Base-by-base conservation (phyloP, 2,329 filamentous ascomycete species). In the Neophaeococcomyces aloes region DNA sequence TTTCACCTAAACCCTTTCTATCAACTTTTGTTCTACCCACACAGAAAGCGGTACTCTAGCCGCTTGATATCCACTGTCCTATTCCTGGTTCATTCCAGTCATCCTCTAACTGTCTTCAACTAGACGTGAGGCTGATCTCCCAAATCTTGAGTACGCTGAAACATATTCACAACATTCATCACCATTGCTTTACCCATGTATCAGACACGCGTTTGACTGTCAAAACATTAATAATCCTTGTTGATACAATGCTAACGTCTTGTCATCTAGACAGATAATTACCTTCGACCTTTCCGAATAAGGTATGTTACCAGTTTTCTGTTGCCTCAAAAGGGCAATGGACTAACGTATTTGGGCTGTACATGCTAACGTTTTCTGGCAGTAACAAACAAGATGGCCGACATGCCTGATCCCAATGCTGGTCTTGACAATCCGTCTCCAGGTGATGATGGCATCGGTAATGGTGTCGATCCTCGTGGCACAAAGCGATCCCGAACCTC, bases 401-500 rank as follows among this genome's bases (percentile, higher is more conserved):
- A 87, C 70, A 82, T 86, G 68, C 77, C 81, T 56, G 79, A 83
- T 61, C 80, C 83, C 63, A 79, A 84, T 72, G 79, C 83, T 59
- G 49, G 53, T 40, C 80, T 85, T 62, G 79, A 79, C 57, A 83
- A 83, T 56, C 78, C 81, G 50, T 79, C 76, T 57, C 81, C 83
- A 57, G 75, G 83, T 61, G 83, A 86, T 59, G 83, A 87, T 56
- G 60, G 57, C 53, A 58, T 55, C 57, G 83, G 82, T 67, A 87
- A 88, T 70, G 83, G 83, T 57, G 64, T 68, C 54, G 83, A 88
- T 61, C 76, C 70, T 66, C 86, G 88, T 63, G 87, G 86, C 64
- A 77, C 87, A 68, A 96, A 96, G 76, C 87, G 89, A 58, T 78
- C 76, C 65, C 86, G 91, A 62, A 79, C 84, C 52, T 81, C 69